A percentile compares a stretch with the other conserved stretches of the same genome.
Conservation (phyloP, 805 yeast species). For the Nakazawaea anatomiae region DNA sequence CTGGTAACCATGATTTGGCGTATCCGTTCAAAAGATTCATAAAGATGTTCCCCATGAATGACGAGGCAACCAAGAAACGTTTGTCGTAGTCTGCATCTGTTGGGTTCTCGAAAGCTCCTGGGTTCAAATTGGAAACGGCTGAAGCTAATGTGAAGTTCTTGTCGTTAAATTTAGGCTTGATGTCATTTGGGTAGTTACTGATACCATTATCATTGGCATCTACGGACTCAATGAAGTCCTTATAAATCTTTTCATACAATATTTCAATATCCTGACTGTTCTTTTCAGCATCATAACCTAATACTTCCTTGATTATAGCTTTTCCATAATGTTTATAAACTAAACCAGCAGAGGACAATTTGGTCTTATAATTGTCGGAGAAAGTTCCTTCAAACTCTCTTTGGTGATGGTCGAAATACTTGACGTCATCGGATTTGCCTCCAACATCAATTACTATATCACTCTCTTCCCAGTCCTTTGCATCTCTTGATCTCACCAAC, state of each 20-base stretch:
- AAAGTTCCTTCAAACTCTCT: slow-evolving; percentile 82
- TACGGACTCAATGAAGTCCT: slow-evolving; percentile 81
- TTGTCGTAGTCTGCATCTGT: slow-evolving; percentile 62
- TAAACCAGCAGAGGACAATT: slow-evolving; percentile 89
- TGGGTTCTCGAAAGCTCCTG: slow-evolving; percentile 72
- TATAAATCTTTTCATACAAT: slow-evolving; percentile 72
- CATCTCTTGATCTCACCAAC: slow-evolving; percentile 79
- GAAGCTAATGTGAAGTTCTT: slow-evolving; percentile 73
- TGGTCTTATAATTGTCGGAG: slow-evolving; percentile 57
- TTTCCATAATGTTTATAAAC: slow-evolving; percentile 83
- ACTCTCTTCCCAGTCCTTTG: slow-evolving; percentile 68
- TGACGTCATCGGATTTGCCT: slow-evolving; percentile 81
- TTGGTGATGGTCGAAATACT: slow-evolving; percentile 95
- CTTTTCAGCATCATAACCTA: slow-evolving; percentile 31
- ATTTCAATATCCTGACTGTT: slow-evolving; percentile 45
- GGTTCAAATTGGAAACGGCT: slow-evolving; percentile 74
- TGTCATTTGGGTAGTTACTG: slow-evolving; percentile 54
- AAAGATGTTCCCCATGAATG: slow-evolving; percentile 80
- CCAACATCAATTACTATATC: slow-evolving; percentile 95
- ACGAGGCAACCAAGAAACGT: slow-evolving; percentile 64
- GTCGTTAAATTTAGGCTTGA: slow-evolving; percentile 62
- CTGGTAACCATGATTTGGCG: slow-evolving; percentile 90
- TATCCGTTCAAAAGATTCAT: slow-evolving; percentile 57
- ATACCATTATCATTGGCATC: slow-evolving; percentile 98
- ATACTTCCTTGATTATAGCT: slow-evolving; percentile 52